Conservation (phyloP, 164 flowering plant genomes). For the Tinospora cordifolia region DNA sequence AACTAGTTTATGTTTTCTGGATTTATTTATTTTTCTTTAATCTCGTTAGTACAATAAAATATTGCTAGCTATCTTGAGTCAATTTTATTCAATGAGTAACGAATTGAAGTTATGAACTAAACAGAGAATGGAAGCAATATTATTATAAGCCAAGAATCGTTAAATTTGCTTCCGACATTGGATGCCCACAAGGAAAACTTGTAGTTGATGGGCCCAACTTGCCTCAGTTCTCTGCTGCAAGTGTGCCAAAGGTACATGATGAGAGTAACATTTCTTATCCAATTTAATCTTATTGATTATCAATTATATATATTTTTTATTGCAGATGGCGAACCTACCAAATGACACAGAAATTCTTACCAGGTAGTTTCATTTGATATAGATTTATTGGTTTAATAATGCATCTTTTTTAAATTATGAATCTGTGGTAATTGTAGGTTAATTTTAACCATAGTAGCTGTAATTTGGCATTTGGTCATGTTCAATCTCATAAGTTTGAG, state of each 20-base stretch:
- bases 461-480: not conserved
- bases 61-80: not conserved
- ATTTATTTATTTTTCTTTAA: not conserved
- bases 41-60: not conserved
- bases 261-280: not conserved
- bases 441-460: not conserved
- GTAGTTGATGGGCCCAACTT: conserved; percentile 31
- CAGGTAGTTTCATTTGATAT: conserved; percentile 27
- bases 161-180: conserved; percentile 41
- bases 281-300: conserved; percentile 5
- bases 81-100: not conserved
- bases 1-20: not conserved
- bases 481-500: not conserved
- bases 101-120: not conserved
- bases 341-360: conserved; percentile 10
- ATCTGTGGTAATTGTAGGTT: not conserved
- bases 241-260: conserved; percentile 55
- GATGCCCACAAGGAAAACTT: conserved; percentile 22
- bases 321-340: conserved; percentile 29
- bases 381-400: not conserved
- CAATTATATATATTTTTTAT: conserved; percentile 10
- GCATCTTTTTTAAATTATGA: not conserved
- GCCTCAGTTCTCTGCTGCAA: conserved; percentile 72
- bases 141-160: conserved; percentile 46
- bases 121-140: conserved; percentile 71